Conservation (phyloP, 2,329 filamentous ascomycete genomes). For the Aureobasidium lini region DNA sequence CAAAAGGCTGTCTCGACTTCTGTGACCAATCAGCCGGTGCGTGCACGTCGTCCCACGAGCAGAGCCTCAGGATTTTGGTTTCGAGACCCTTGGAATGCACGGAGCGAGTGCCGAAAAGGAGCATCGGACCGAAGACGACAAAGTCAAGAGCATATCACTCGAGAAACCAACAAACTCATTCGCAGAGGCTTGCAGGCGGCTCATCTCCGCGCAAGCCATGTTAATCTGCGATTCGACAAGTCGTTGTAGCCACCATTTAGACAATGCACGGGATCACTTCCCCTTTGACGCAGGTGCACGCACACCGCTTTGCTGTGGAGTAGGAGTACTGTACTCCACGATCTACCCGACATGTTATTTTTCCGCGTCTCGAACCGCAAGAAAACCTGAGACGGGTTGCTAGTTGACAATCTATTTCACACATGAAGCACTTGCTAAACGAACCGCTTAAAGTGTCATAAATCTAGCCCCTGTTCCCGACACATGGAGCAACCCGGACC, state of each 20-base stretch:
- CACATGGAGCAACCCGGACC: neutral
- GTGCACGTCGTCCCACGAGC: slow-evolving; percentile 1
- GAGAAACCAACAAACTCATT: no score
- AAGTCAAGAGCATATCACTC: neutral
- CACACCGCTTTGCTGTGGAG: slow-evolving; percentile 2
- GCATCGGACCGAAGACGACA: neutral
- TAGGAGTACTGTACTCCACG: slow-evolving; percentile 3
- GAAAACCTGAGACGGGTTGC: no score
- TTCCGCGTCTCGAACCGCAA: no score
- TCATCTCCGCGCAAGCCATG: neutral
- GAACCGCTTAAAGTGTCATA: no score
- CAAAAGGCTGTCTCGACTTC: neutral
- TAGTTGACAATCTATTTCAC: no score
- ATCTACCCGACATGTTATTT: neutral
- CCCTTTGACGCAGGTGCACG: neutral
- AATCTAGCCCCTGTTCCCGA: no score
- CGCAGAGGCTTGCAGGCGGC: neutral
- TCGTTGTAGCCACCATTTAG: neutral
- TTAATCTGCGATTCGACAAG: neutral
- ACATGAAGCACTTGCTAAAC: no score
- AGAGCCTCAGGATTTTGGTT: neutral
- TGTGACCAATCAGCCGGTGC: neutral
- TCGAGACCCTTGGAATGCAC: neutral
- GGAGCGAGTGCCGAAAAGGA: neutral
- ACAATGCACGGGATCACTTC: neutral